These are phyloP conservation scores for Tetrapyrgos nigripes DNA, from an alignment of 1,284 basidiomycete genomes.

Conservation along the genomic window DNA sequence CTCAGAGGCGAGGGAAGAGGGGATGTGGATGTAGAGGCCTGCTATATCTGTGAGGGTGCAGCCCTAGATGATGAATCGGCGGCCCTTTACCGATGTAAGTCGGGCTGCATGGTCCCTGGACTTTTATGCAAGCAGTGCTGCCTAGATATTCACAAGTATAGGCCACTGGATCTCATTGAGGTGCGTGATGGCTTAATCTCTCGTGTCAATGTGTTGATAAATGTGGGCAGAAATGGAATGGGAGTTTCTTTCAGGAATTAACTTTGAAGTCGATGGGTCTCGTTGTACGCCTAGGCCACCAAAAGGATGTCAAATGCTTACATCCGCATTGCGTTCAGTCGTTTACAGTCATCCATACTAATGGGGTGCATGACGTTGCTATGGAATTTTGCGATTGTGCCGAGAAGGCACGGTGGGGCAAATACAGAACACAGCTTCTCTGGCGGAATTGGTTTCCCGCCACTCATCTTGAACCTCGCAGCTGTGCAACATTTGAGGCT, in stretches of 20 bases:
- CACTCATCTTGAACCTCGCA: too few species aligned
- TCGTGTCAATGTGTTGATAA: not conserved
- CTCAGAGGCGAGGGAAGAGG: not conserved
- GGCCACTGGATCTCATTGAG: not conserved
- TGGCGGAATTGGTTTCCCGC: not conserved
- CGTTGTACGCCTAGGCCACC: not conserved
- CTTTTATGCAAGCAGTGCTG: not conserved
- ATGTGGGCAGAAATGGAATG: conserved; percentile 1
- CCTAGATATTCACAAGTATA: not conserved
- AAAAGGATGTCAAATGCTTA: not conserved
- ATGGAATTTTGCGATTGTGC: not conserved
- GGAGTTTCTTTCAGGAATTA: not conserved
- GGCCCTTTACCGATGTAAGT: not conserved
- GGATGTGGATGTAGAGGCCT: not conserved
- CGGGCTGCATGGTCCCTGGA: not conserved
- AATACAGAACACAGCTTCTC: not conserved
- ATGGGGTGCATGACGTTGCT: not conserved
- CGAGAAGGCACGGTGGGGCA: not conserved
- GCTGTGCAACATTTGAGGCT: not conserved
- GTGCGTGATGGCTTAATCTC: not conserved
- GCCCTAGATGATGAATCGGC: too few species aligned
- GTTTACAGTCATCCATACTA: not conserved
- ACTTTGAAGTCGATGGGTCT: not conserved
- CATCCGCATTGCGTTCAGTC: not conserved
- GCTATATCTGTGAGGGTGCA: not conserved